Evolutionary conservation across 495 filamentous ascomycete genomes (phyloP), one percentile per base, ranked within the genome.

Genomic region (Penicillium roqueforti): DNA sequence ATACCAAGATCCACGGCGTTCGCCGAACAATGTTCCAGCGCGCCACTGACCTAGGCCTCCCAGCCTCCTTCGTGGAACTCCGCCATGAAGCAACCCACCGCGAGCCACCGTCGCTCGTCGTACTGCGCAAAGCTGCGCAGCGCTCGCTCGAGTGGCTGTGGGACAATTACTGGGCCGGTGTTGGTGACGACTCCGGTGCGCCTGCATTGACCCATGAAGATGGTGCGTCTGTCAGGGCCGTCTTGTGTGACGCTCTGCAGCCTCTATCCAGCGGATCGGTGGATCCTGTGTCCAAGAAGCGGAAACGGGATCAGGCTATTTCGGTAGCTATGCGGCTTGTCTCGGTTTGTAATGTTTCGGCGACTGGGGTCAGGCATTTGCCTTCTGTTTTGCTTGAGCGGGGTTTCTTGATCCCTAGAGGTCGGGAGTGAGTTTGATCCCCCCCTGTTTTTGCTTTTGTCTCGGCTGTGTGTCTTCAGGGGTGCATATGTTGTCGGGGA

Each of bases 31-130:
- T 97, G 92, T 91, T 90, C 66, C 77, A 83, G 28, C 77, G 91
- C 10, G 92, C 92, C 1, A 78, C 81, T 59, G 83, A 83, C 47
- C 77, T 93, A 16, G 87, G 84, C 0, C 75, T 97, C 19, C 90
- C 92, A 4, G 83, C 85, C 7, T 84, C 87, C 0, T 93, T 96
- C 67, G 91, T 97, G 32, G 91, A 96, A 71, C 74, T 96, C 47
- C 79, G 92, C 16, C 92, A 97, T 63, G 86, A 93, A 66, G 88
- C 88, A 29, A 93, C 90, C 34, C 92, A 97, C 68, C 87, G 91
- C 57, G 87, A 90, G 60, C 71, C 96, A 49, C 92, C 92, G 1
- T 82, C 83, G 1, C 71, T 97, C 47, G 70, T 78, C 6, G 81
- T 88, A 23, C 70, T 97, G 49, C 76, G 88, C 48, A 75, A 76